A percentile compares a stretch with the other conserved stretches of the same genome.
These are phyloP conservation scores for Taphrina communis DNA, from an alignment of 1,139 yeast species.

Conservation along the genomic window DNA sequence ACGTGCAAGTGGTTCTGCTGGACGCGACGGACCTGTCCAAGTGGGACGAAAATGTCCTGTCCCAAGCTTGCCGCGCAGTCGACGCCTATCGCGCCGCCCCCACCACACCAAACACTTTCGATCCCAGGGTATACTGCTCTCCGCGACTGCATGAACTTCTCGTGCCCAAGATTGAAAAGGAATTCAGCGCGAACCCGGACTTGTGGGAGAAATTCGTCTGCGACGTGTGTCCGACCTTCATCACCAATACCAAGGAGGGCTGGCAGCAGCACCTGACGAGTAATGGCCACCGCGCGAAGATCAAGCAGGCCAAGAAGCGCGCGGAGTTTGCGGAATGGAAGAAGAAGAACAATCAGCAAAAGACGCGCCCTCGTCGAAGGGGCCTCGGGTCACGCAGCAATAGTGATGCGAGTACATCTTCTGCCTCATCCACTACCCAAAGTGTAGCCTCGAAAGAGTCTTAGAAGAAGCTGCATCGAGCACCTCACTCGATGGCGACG, in stretches of 20 bases:
- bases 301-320: slow-evolving; percentile 48
- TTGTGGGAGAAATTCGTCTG: slow-evolving; percentile 78
- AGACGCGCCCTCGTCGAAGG: not conserved
- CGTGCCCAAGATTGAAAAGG: slow-evolving; percentile 48
- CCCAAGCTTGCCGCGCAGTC: slow-evolving; percentile 63
- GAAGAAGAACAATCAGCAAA: not conserved
- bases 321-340: slow-evolving; percentile 38
- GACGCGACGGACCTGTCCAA: slow-evolving; percentile 73
- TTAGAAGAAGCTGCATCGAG: too few species aligned
- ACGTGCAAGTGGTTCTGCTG: slow-evolving; percentile 63
- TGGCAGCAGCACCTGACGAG: slow-evolving; percentile 74
- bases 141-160: slow-evolving; percentile 54
- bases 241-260: slow-evolving; percentile 74
- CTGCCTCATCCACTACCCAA: not conserved
- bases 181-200: slow-evolving; percentile 49
- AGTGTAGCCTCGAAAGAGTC: too few species aligned
- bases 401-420: slow-evolving; percentile 4
- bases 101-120: slow-evolving; percentile 56
- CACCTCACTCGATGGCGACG: not conserved
- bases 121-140: not conserved
- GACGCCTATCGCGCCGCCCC: slow-evolving; percentile 40
- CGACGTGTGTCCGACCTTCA: slow-evolving; percentile 65
- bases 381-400: not conserved
- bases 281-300: slow-evolving; percentile 60
- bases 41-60: slow-evolving; percentile 66